A percentile compares a stretch with the other conserved stretches of the same genome.
Conservation (phyloP, 2,329 filamentous ascomycete genomes). For the Davidsoniella neocaledoniae region DNA sequence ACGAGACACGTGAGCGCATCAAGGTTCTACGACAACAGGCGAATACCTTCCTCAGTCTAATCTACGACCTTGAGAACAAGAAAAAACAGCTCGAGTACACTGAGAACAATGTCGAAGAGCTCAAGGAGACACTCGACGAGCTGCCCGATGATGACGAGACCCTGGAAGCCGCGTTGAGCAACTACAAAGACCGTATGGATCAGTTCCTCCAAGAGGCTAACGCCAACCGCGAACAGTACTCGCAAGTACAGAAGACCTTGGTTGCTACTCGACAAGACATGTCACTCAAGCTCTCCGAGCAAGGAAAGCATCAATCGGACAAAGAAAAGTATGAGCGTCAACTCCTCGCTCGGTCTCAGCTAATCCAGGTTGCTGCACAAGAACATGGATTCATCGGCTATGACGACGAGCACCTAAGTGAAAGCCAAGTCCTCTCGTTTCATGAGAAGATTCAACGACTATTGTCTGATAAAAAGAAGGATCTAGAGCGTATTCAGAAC, state of each 20-base stretch:
- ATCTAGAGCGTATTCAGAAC: constrained; percentile 56
- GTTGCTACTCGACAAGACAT: constrained; percentile 28
- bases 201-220: constrained; percentile 48
- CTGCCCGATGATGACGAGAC: constrained; percentile 63
- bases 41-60: constrained; percentile 55
- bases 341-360: constrained; percentile 48
- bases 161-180: constrained; percentile 51
- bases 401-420: constrained; percentile 53
- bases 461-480: constrained; percentile 59
- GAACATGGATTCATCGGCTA: constrained; percentile 70
- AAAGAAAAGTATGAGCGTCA: constrained; percentile 77
- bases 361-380: constrained; percentile 64
- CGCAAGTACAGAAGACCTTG: constrained; percentile 40
- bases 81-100: constrained; percentile 56
- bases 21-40: constrained; percentile 55
- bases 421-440: constrained; percentile 58
- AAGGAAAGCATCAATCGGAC: constrained; percentile 68
- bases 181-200: constrained; percentile 61
- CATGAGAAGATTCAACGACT: constrained; percentile 61
- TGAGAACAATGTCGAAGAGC: constrained; percentile 50
- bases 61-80: constrained; percentile 61
- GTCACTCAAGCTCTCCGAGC: constrained; percentile 41
- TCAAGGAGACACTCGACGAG: constrained; percentile 58
- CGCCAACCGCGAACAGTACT: constrained; percentile 45
- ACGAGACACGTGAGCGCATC: constrained; percentile 38